Base-by-base conservation (phyloP, 2,329 filamentous ascomycete species). In the Diaporthe velutina region DNA sequence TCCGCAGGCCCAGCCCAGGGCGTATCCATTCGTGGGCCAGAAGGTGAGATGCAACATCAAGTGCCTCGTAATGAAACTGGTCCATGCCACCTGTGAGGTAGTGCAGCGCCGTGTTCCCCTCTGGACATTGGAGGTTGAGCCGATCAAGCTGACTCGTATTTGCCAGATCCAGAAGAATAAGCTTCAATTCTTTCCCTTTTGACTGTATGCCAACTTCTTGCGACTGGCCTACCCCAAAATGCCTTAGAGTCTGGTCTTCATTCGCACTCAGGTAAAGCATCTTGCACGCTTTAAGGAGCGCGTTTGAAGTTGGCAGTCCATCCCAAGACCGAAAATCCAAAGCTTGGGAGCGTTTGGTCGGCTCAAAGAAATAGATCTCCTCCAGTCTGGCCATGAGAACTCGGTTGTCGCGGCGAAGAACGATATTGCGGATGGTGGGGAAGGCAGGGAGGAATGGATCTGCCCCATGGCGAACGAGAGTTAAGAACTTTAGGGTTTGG, bases 1-100 rank as follows among this genome's bases (percentile, higher is more conserved):
- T 58, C 12, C 1, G 1, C 30, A 35, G 19, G 0, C 0, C 0
- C 8, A 58, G 9, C 1, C 8, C 33, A 9, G 7, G 10, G 9
- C 0, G 17, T 17, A 6, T 12, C 19, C 8, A 2, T 10, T 58
- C 9, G 9, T 17, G 10, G 6, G 15, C 7, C 28, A 57, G 9
- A 22, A 58, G 30, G 1, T 22, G 28, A 15, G 7, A 33, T 13
- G 19, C 19, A 38, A 58, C 33, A 3, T 2, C 4, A 30, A 25
- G 55, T 58, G 55, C 55, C 33, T 35, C 30, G 55, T 2, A 19
- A 57, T n/a, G 30, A 12, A 57, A 57, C 17, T 9, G 4, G 17
- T 12, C 30, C 30, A 5, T 35, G 30, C 17, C 54, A n/a, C 54
- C 54, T 17, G 54, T n/a, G 30, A 48, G 40, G 2, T 66, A 66